phyloP scores from a whole-genome alignment of 805 yeast species.

The Komagataella populi region DNA sequence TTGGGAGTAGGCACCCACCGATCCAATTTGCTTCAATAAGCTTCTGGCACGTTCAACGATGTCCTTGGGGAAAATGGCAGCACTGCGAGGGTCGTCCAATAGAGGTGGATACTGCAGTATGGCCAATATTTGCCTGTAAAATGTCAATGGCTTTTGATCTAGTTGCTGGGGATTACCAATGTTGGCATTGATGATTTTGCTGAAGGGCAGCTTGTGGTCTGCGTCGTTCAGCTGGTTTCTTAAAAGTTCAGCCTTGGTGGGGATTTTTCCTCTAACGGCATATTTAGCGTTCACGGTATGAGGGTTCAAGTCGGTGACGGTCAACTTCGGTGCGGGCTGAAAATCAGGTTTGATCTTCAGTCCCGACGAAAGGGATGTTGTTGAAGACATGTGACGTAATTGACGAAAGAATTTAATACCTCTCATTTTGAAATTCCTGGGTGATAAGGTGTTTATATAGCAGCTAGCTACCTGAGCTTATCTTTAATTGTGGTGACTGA shows the following conservation, averaged over 20 bases:
- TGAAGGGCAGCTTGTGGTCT: constrained; percentile 61
- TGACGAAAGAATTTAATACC: not conserved
- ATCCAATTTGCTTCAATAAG: constrained; percentile 51
- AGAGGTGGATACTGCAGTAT: constrained; percentile 76
- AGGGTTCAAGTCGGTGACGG: constrained; percentile 48
- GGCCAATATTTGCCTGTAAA: constrained; percentile 84
- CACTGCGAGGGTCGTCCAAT: constrained; percentile 21
- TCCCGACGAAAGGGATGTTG: not conserved
- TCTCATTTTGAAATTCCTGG: not conserved
- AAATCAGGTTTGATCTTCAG: not conserved
- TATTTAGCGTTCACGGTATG: constrained; percentile 77
- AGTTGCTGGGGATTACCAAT: constrained; percentile 98
- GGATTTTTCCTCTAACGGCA: constrained; percentile 92
- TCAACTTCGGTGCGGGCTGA: constrained; percentile 20
- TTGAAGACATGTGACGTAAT: not conserved
- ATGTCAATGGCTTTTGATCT: constrained; percentile 89
- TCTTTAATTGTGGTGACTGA: not conserved
- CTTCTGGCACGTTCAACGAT: constrained; percentile 57
- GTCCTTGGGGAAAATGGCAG: constrained; percentile 40
- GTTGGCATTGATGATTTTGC: constrained; percentile 73
- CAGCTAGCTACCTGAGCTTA: not conserved
- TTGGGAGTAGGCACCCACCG: constrained; percentile 90
- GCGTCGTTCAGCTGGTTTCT: constrained; percentile 37
- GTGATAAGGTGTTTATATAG: not conserved
- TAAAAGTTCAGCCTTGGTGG: constrained; percentile 85